Percentiles rank a stretch among this genome's conserved stretches.
These are phyloP conservation scores for Aspergillus unguis DNA, from an alignment of 2,329 filamentous ascomycete species.

Conservation along the genomic window DNA sequence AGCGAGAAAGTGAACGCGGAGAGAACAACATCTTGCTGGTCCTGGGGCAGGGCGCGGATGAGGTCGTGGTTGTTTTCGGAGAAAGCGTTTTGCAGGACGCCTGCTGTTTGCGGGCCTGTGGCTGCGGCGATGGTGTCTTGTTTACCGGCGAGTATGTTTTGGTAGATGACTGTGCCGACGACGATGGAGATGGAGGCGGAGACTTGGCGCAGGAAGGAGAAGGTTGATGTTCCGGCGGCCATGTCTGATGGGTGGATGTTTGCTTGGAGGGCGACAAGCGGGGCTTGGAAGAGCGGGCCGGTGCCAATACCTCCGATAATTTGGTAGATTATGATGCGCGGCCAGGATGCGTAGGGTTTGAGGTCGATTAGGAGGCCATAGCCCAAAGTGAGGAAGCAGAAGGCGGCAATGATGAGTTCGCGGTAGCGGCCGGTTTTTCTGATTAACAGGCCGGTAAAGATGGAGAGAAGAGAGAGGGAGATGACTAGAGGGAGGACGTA, in stretches of 20 bases:
- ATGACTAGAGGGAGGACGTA: constrained; percentile 70
- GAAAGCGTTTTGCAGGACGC: constrained; percentile 28
- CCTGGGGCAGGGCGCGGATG: constrained; percentile 31
- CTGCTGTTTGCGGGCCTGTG: constrained; percentile 30
- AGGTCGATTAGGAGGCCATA: constrained; percentile 63
- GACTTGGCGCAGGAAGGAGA: constrained; percentile 59
- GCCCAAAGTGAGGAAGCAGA: constrained; percentile 61
- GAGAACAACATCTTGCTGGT: constrained; percentile 39
- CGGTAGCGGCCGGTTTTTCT: constrained; percentile 69
- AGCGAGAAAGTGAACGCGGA: constrained; percentile 43
- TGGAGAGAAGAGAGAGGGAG: constrained; percentile 62
- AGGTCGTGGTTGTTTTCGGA: constrained; percentile 35
- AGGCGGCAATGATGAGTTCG: constrained; percentile 57
- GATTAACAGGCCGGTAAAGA: constrained; percentile 62
- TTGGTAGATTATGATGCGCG: constrained; percentile 53
- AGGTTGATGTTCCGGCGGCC: constrained; percentile 61
- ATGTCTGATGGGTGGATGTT: constrained; percentile 59
- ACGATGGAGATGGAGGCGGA: constrained; percentile 58
- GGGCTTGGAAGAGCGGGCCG: constrained; percentile 62
- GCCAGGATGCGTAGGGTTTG: constrained; percentile 51
- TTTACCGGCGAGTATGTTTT: constrained; percentile 37
- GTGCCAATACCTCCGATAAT: constrained; percentile 60
- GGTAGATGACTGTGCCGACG: constrained; percentile 52
- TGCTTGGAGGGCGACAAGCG: constrained; percentile 62
- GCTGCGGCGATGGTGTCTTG: constrained; percentile 24